Evolutionary conservation across 176 grass and related monocot species (phyloP).

Genomic region (Coix lacrymajobi): DNA sequence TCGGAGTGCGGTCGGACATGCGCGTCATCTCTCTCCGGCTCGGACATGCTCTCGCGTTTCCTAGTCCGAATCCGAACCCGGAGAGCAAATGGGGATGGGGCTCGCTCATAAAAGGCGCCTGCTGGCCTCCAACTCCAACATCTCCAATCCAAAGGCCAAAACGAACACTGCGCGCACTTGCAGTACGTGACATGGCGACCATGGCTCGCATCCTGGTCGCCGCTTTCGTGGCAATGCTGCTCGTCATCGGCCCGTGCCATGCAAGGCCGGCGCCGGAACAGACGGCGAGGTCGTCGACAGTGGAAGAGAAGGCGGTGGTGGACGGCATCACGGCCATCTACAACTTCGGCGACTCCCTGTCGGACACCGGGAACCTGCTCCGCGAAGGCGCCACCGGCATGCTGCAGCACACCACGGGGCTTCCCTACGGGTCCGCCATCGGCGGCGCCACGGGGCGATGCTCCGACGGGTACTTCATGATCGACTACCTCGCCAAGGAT

Average conservation of each 20-base stretch:
- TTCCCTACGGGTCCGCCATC: constrained; percentile 10
- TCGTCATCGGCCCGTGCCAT: neutral
- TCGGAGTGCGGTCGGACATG: neutral
- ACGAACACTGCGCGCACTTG: neutral
- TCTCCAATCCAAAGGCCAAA: neutral
- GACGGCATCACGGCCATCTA: constrained; percentile 28
- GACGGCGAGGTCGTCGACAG: neutral
- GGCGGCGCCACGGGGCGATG: neutral
- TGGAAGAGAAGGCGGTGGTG: neutral
- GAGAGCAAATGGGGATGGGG: neutral
- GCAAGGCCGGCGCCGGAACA: neutral
- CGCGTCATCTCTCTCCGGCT: neutral
- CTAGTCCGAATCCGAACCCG: neutral
- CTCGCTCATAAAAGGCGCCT: neutral
- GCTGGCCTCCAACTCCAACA: neutral
- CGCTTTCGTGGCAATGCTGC: neutral
- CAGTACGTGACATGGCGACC: neutral
- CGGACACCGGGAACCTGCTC: constrained; percentile 27
- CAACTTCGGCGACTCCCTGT: constrained; percentile 29
- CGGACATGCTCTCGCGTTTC: neutral
- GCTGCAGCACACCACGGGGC: neutral
- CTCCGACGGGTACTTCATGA: constrained; percentile 33
- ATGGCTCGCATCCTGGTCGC: neutral
- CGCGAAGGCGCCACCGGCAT: constrained; percentile 3
- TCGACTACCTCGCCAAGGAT: constrained; percentile 24